A percentile compares a stretch with the other conserved stretches of the same genome.
Conservation (phyloP, 2,329 filamentous ascomycete genomes). For the Nakataea oryzae region DNA sequence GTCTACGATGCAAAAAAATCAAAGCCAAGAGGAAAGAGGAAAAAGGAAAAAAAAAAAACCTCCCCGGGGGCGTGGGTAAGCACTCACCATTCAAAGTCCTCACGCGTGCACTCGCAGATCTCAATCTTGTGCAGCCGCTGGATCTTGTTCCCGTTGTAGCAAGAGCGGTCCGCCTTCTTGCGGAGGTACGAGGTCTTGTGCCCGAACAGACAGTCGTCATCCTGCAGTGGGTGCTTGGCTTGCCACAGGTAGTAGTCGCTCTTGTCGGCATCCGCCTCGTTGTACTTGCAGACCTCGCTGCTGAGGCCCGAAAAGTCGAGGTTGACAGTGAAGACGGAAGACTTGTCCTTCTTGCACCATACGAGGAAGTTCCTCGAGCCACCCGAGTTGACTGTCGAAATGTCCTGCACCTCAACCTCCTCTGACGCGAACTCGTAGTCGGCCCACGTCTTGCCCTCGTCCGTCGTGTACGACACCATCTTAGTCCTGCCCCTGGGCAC, state of each 20-base stretch:
- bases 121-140: constrained; percentile 59
- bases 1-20: not conserved
- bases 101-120: constrained; percentile 74
- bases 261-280: constrained; percentile 41
- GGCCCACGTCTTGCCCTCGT: constrained; percentile 73
- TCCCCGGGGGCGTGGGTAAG: not conserved
- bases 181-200: constrained; percentile 83
- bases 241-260: constrained; percentile 80
- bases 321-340: constrained; percentile 60
- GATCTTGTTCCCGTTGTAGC: constrained; percentile 71
- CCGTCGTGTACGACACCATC: constrained; percentile 34
- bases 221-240: constrained; percentile 66
- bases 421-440: constrained; percentile 63
- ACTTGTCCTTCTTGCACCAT: constrained; percentile 59
- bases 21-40: too few species aligned
- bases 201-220: constrained; percentile 82
- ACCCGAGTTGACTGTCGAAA: constrained; percentile 83
- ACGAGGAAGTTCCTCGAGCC: constrained; percentile 85
- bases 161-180: constrained; percentile 69
- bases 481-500: constrained; percentile 65
- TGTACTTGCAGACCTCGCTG: constrained; percentile 60
- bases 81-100: constrained; percentile 85
- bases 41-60: constrained; percentile 6
- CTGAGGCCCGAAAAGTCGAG: constrained; percentile 80
- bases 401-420: constrained; percentile 64